Percentiles rank a stretch among this genome's conserved stretches.
These are phyloP conservation scores for Neophaeococcomyces mojaviensis DNA, from an alignment of 2,329 filamentous ascomycete genomes.

Conservation along the genomic window DNA sequence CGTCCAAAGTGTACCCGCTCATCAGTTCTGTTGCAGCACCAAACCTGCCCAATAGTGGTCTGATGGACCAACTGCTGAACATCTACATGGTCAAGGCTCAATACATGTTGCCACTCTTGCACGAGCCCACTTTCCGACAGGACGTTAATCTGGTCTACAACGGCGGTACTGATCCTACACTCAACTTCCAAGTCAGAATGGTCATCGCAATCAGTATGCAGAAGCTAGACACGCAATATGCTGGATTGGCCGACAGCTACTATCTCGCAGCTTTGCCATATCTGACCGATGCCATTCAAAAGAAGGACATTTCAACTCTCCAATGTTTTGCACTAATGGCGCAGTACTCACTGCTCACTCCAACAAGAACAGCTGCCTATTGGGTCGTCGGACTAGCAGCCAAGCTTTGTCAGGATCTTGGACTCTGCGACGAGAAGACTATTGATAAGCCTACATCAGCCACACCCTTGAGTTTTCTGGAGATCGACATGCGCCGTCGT, in stretches of 20 bases:
- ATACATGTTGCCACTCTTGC: constrained; percentile 76
- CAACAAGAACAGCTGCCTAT: constrained; percentile 85
- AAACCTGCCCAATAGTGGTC: constrained; percentile 62
- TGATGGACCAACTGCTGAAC: constrained; percentile 72
- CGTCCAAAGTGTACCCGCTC: constrained; percentile 79
- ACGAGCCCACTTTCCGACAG: constrained; percentile 68
- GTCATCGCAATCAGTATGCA: constrained; percentile 92
- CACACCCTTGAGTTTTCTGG: constrained; percentile 58
- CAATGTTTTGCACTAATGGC: constrained; percentile 84
- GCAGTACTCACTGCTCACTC: constrained; percentile 86
- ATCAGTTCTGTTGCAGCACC: constrained; percentile 77
- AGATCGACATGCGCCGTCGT: constrained; percentile 81
- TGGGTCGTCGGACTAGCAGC: constrained; percentile 86
- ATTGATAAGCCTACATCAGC: constrained; percentile 59
- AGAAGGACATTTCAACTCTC: constrained; percentile 83
- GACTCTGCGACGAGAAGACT: constrained; percentile 81
- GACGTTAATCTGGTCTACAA: constrained; percentile 76
- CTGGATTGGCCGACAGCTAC: constrained; percentile 90
- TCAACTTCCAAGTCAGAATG: constrained; percentile 83
- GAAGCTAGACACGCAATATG: constrained; percentile 80
- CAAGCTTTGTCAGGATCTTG: constrained; percentile 80
- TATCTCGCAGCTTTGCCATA: constrained; percentile 82
- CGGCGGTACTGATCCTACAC: constrained; percentile 67
- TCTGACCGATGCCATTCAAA: constrained; percentile 72
- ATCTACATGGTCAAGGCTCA: constrained; percentile 86